Percentiles rank a stretch among this genome's conserved stretches.
These are phyloP conservation scores for Claviceps sp. DNA, from an alignment of 2,329 filamentous ascomycete species.

Conservation along the genomic window DNA sequence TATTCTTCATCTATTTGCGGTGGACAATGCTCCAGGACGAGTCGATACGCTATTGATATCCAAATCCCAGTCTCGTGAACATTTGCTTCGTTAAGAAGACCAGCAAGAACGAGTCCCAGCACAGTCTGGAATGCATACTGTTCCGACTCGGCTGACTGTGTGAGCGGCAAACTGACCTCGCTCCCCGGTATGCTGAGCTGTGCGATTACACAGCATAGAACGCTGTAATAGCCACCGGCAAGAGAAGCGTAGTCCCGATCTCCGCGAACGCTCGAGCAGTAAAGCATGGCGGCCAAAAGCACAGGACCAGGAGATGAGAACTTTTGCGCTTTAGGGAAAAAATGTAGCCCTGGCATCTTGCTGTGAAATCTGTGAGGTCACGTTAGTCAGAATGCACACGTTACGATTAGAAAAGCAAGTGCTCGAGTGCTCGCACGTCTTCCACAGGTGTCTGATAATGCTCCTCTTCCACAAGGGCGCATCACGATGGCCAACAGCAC, in stretches of 20 bases:
- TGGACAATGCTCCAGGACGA: constrained; percentile 28
- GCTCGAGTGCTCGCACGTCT: constrained; percentile 1
- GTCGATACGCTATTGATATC: constrained; percentile 28
- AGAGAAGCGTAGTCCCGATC: constrained; percentile 20
- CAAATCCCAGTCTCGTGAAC: constrained; percentile 28
- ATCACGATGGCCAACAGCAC: not conserved
- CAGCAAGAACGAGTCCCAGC: constrained; percentile 26
- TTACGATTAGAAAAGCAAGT: too few species aligned
- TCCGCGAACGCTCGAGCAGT: constrained; percentile 24
- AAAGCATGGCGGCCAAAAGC: constrained; percentile 29
- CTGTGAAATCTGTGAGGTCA: constrained; percentile 24
- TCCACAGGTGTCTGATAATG: constrained; percentile 2
- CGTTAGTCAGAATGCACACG: not conserved
- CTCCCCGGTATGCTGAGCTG: constrained; percentile 24
- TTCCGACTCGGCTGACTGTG: constrained; percentile 14
- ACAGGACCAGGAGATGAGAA: constrained; percentile 29
- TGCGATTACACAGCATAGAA: constrained; percentile 25
- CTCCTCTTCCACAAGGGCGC: not conserved
- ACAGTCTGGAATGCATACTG: constrained; percentile 29
- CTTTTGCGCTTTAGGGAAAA: constrained; percentile 27
- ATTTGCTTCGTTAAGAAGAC: constrained; percentile 27
- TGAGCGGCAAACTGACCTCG: constrained; percentile 13
- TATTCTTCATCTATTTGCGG: constrained; percentile 22
- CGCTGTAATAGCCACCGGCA: constrained; percentile 24
- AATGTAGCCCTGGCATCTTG: constrained; percentile 30